These are phyloP conservation scores for Dunaliella salina DNA, from an alignment of 163 green algal genomes.

Conservation along the genomic window DNA sequence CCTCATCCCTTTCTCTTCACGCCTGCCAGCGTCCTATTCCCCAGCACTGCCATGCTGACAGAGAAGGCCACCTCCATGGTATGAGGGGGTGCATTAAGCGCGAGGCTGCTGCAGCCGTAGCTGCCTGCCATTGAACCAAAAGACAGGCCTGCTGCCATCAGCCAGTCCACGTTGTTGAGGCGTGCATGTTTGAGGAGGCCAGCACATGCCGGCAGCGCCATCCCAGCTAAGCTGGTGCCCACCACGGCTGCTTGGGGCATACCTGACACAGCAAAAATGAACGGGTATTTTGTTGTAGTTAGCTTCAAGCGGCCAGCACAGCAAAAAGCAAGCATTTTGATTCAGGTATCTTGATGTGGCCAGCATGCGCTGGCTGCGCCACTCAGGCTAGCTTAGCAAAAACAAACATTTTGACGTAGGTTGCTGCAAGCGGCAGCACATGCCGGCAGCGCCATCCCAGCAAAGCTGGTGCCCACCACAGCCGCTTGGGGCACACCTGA, in stretches of 20 bases:
- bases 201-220: slow-evolving; percentile 57
- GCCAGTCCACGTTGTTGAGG: slow-evolving; percentile 69
- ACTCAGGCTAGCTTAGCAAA: too few relatives aligned
- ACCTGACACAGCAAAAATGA: background rate
- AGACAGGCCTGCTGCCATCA: slow-evolving; percentile 55
- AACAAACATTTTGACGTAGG: too few relatives aligned
- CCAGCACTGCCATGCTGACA: slow-evolving; percentile 62
- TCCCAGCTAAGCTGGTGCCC: slow-evolving; percentile 61
- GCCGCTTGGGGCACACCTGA: slow-evolving; percentile 8
- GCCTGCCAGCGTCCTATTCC: slow-evolving; percentile 50
- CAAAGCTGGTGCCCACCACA: slow-evolving; percentile 60
- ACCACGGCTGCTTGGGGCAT: slow-evolving; percentile 32
- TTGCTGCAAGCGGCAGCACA: too few relatives aligned
- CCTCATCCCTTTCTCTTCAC: background rate
- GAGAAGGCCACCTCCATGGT: slow-evolving; percentile 58
- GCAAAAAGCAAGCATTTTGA: too few relatives aligned
- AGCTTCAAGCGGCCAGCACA: too few relatives aligned
- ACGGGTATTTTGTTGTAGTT: too few relatives aligned
- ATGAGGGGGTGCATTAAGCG: slow-evolving; percentile 48
- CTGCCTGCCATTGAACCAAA: slow-evolving; percentile 54
- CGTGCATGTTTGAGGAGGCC: slow-evolving; percentile 52
- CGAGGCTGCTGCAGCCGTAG: slow-evolving; percentile 47
- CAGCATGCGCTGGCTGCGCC: too few relatives aligned
- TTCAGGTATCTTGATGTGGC: too few relatives aligned
- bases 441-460: slow-evolving; percentile 62